Evolutionary conservation across 371 early-diverging fungal genomes (phyloP).

Genomic region (Syncephalastrum monosporum): DNA sequence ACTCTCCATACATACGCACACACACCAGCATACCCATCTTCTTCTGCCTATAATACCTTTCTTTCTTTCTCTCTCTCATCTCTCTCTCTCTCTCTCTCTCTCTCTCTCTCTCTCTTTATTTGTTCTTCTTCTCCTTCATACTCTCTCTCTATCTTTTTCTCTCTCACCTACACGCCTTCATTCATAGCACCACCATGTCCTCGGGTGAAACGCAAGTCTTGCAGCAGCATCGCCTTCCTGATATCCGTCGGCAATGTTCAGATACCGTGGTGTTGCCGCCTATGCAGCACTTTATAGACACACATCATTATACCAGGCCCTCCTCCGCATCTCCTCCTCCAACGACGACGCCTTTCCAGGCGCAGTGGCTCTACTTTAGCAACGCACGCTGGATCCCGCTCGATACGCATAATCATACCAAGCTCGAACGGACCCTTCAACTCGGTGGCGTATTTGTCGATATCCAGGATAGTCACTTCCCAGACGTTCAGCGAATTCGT

Average conservation of each 20-base stretch:
- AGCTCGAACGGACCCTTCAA: slow-evolving; percentile 21
- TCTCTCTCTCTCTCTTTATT: not conserved
- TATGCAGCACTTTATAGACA: no score
- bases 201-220: not conserved
- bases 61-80: not conserved
- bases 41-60: not conserved
- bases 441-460: slow-evolving; percentile 24
- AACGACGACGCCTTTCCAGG: slow-evolving; percentile 11
- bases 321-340: slow-evolving; percentile 3
- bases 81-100: not conserved
- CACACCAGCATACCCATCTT: not conserved
- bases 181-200: not conserved
- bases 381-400: slow-evolving; percentile 24
- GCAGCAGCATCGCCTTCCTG: no score
- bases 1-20: not conserved
- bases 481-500: slow-evolving; percentile 19
- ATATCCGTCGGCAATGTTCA: no score
- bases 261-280: no score
- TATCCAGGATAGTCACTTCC: slow-evolving; percentile 26
- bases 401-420: slow-evolving; percentile 19
- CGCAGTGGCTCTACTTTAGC: slow-evolving; percentile 27
- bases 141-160: not conserved
- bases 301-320: not conserved
- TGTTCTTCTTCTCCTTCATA: not conserved
- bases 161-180: not conserved